phyloP scores from a whole-genome alignment of 2,329 filamentous ascomycete genomes.

The Trichophyton schoenleinii region DNA sequence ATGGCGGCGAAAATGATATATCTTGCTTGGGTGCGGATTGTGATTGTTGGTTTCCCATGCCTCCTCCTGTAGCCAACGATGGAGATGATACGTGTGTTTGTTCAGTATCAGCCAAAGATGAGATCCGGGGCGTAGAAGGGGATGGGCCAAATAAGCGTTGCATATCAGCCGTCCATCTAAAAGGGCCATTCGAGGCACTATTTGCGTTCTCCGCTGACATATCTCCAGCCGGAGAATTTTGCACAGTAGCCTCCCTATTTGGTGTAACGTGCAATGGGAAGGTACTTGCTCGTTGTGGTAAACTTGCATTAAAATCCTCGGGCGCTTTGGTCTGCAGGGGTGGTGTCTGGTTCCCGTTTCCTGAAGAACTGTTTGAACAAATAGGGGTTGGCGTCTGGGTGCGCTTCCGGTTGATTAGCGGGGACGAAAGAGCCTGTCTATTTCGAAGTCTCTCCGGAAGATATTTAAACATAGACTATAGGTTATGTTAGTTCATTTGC shows the following conservation, averaged over 20 bases:
- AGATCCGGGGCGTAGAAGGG: constrained; percentile 5
- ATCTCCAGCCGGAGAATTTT: constrained; percentile 14
- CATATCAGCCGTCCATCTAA: not conserved
- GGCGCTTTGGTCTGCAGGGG: constrained; percentile 14
- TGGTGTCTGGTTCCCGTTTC: constrained; percentile 13
- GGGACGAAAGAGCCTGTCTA: constrained; percentile 33
- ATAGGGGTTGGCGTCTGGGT: constrained; percentile 14
- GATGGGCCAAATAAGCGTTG: constrained; percentile 1
- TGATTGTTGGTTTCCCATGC: constrained; percentile 10
- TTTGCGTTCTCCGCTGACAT: constrained; percentile 23
- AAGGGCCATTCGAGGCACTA: not conserved
- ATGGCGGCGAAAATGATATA: constrained; percentile 23
- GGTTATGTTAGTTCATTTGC: constrained; percentile 7
- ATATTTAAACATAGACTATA: constrained; percentile 67
- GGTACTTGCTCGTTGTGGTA: constrained; percentile 28
- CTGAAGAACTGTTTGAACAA: constrained; percentile 5
- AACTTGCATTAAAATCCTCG: constrained; percentile 10
- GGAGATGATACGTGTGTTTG: constrained; percentile 9
- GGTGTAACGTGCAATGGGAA: constrained; percentile 25
- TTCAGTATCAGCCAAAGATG: constrained; percentile 8
- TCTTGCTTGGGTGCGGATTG: constrained; percentile 7
- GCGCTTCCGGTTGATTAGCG: constrained; percentile 38
- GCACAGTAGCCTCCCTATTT: constrained; percentile 5
- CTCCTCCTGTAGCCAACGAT: constrained; percentile 7
- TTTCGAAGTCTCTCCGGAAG: constrained; percentile 60